phyloP scores from a whole-genome alignment of 306 rosid species.

The Rosa multiflora region DNA sequence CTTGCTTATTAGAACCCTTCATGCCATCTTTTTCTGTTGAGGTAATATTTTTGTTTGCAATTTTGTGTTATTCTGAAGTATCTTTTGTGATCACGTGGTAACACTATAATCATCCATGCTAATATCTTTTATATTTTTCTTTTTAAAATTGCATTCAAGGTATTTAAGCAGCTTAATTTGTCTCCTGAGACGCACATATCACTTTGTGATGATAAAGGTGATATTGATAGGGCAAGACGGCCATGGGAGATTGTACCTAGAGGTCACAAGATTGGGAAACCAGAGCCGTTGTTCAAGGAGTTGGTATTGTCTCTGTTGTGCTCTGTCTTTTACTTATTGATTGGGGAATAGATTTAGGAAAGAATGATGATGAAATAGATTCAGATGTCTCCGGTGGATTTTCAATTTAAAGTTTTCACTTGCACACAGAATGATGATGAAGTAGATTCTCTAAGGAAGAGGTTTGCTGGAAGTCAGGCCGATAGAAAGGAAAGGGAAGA shows the following conservation, averaged over 20 bases:
- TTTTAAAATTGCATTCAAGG: constrained; percentile 46
- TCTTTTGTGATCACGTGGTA: background rate
- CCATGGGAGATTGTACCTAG: constrained; percentile 77
- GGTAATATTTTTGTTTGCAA: constrained; percentile 37
- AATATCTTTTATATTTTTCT: background rate
- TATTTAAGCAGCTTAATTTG: constrained; percentile 80
- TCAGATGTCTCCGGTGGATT: background rate
- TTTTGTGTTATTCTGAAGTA: background rate
- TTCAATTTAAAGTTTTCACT: background rate
- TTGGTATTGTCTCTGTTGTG: constrained; percentile 51
- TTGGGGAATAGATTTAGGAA: background rate
- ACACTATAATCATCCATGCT: background rate
- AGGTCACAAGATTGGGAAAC: constrained; percentile 88
- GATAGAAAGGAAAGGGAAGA: constrained; percentile 74
- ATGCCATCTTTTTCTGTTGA: constrained; percentile 83
- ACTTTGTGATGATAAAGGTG: constrained; percentile 75
- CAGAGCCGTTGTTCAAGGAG: constrained; percentile 82
- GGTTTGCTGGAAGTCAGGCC: constrained; percentile 97
- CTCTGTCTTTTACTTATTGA: background rate
- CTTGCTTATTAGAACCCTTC: constrained; percentile 86
- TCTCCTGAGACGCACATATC: constrained; percentile 51
- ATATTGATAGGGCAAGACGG: constrained; percentile 57
- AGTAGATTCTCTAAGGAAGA: constrained; percentile 60
- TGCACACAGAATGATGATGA: constrained; percentile 88
- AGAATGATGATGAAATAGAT: background rate